phyloP scores from a whole-genome alignment of 139 green algal genomes.

The Chlamydomonas incerta region DNA sequence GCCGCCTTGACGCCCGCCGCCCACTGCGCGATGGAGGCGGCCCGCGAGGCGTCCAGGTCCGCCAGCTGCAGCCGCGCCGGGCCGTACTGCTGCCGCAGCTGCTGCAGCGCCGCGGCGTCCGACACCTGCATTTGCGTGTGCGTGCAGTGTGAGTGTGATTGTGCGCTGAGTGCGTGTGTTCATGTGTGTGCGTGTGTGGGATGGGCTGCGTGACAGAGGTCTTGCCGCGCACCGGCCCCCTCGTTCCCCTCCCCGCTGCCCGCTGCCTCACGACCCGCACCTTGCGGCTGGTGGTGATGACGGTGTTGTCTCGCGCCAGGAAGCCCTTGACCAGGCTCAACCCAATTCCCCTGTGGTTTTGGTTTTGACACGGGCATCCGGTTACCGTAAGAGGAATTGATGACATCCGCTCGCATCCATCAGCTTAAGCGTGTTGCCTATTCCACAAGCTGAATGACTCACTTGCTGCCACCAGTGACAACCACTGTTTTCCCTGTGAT shows the following conservation, averaged over 20 bases:
- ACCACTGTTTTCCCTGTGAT: slow-evolving; percentile 52
- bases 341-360: slow-evolving; percentile 46
- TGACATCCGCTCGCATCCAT: neutral
- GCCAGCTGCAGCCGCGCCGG: slow-evolving; percentile 3
- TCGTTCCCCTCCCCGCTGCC: too few species aligned
- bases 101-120: neutral
- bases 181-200: too few species aligned
- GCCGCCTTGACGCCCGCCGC: neutral
- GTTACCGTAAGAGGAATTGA: too few species aligned
- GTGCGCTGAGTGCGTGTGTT: too few species aligned
- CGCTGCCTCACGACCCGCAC: too few species aligned
- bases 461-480: slow-evolving; percentile 45
- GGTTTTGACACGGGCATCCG: too few species aligned
- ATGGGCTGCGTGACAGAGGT: too few species aligned
- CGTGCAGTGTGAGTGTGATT: too few species aligned
- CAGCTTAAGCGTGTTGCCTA: too few species aligned
- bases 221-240: too few species aligned
- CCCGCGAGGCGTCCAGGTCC: slow-evolving; percentile 2
- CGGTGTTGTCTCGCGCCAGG: slow-evolving; percentile 35
- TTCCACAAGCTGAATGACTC: too few species aligned
- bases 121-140: neutral
- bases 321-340: slow-evolving; percentile 49
- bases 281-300: slow-evolving; percentile 47
- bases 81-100: neutral
- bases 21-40: neutral